A percentile compares a stretch with the other conserved stretches of the same genome.
Conservation (phyloP, 2,329 filamentous ascomycete species). For the Setomelanomma holmii region DNA sequence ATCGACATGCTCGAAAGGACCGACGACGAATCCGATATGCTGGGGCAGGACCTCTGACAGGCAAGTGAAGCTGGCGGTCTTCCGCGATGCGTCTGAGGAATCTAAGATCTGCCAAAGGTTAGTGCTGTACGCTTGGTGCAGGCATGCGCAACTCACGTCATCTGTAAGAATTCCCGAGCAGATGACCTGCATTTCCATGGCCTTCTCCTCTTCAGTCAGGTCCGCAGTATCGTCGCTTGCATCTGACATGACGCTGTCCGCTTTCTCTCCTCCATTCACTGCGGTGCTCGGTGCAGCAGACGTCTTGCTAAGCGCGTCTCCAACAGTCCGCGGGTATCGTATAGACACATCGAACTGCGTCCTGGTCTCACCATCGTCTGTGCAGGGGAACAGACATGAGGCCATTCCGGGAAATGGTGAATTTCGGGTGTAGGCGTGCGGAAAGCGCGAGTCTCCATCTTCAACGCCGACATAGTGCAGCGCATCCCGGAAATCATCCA, state of each 20-base stretch:
- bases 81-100: slow-evolving; percentile 77
- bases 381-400: slow-evolving; percentile 89
- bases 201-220: slow-evolving; percentile 78
- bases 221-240: slow-evolving; percentile 50
- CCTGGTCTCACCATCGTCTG: slow-evolving; percentile 82
- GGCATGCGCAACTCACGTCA: slow-evolving; percentile 59
- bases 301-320: slow-evolving; percentile 67
- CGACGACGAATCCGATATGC: slow-evolving; percentile 91
- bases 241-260: slow-evolving; percentile 43
- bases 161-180: slow-evolving; percentile 90
- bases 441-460: slow-evolving; percentile 80
- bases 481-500: slow-evolving; percentile 80
- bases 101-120: slow-evolving; percentile 64
- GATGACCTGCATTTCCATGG: slow-evolving; percentile 86
- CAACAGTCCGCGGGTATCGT: slow-evolving; percentile 83
- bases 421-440: slow-evolving; percentile 89
- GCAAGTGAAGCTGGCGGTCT: slow-evolving; percentile 85
- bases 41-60: slow-evolving; percentile 74
- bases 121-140: background rate
- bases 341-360: slow-evolving; percentile 90
- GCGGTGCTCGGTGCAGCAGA: slow-evolving; percentile 27
- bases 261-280: slow-evolving; percentile 36
- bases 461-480: slow-evolving; percentile 90
- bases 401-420: slow-evolving; percentile 78
- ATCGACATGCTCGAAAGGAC: slow-evolving; percentile 93